These are phyloP conservation scores for Cucumis hystrix DNA, from an alignment of 306 rosid species.

Conservation along the genomic window DNA sequence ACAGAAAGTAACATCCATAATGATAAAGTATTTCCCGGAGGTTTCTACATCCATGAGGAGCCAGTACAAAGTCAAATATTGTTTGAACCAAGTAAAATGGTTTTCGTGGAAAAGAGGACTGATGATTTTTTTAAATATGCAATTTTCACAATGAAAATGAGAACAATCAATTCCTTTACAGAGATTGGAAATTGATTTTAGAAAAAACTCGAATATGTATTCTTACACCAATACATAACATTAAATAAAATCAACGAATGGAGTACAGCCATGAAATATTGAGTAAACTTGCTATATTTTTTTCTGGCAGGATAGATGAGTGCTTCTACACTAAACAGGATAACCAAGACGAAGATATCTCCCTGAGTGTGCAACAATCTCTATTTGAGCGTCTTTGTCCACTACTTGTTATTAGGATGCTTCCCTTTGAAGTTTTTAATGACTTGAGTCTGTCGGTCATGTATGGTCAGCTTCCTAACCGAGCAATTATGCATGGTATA, in stretches of 20 bases:
- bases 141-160: too few species aligned
- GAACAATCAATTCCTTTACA: too few species aligned
- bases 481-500: slow-evolving; percentile 32
- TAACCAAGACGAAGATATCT: slow-evolving; percentile 37
- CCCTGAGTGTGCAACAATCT: slow-evolving; percentile 36
- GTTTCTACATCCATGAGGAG: too few species aligned
- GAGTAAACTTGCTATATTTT: slow-evolving; percentile 2
- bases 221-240: too few species aligned
- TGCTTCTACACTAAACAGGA: slow-evolving; percentile 38
- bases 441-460: slow-evolving; percentile 44
- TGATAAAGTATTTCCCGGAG: too few species aligned
- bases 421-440: slow-evolving; percentile 66
- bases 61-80: too few species aligned
- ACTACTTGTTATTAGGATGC: slow-evolving; percentile 71
- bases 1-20: too few species aligned
- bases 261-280: neutral
- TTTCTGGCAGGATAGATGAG: slow-evolving; percentile 38
- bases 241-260: too few species aligned
- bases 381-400: slow-evolving; percentile 89
- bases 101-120: too few species aligned
- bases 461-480: slow-evolving; percentile 43
- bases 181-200: too few species aligned
- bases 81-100: too few species aligned
- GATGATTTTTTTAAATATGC: too few species aligned
- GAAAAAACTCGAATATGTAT: neutral